Conservation (phyloP, 2,329 filamentous ascomycete genomes). For the Corynespora cassiicola region DNA sequence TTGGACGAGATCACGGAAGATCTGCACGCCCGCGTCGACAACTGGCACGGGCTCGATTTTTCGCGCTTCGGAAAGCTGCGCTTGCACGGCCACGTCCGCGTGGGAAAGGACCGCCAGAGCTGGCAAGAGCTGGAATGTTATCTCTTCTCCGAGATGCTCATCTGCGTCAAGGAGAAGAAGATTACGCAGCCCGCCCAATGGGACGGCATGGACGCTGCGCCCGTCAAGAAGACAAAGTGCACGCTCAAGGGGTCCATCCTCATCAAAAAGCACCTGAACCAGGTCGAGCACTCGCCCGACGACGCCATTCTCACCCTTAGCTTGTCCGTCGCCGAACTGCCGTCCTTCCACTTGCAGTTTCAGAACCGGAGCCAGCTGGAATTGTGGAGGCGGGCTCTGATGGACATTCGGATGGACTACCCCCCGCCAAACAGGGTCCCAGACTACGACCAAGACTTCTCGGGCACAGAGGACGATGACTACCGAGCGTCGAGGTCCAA, state of each 20-base stretch:
- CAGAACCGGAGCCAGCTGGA: conserved; percentile 84
- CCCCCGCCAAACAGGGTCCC: conserved; percentile 61
- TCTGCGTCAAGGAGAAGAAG: conserved; percentile 99
- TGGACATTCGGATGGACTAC: conserved; percentile 80
- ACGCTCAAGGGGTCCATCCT: conserved; percentile 96
- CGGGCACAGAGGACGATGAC: conserved; percentile 88
- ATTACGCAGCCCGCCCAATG: conserved; percentile 66
- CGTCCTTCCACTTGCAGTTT: conserved; percentile 93
- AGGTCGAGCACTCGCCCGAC: conserved; percentile 76
- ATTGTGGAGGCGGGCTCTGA: conserved; percentile 85
- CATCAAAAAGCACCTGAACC: conserved; percentile 96
- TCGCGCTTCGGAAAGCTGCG: conserved; percentile 90
- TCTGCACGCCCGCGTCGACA: conserved; percentile 86
- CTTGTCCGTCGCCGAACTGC: conserved; percentile 88
- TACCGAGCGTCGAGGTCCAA: conserved; percentile 66
- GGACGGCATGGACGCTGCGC: conserved; percentile 61
- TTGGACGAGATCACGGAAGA: conserved; percentile 87
- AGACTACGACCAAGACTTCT: conserved; percentile 81
- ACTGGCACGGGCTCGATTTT: conserved; percentile 97
- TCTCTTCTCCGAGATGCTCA: conserved; percentile 98
- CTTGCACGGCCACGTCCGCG: conserved; percentile 85
- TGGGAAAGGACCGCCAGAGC: conserved; percentile 93
- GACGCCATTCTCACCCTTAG: conserved; percentile 87
- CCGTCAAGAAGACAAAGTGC: conserved; percentile 72
- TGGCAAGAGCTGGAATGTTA: conserved; percentile 99